Percentiles rank a stretch among this genome's conserved stretches.
These are phyloP conservation scores for Rutidosis leptorrhynchoides DNA, from an alignment of 129 eudicot genomes.

Conservation along the genomic window DNA sequence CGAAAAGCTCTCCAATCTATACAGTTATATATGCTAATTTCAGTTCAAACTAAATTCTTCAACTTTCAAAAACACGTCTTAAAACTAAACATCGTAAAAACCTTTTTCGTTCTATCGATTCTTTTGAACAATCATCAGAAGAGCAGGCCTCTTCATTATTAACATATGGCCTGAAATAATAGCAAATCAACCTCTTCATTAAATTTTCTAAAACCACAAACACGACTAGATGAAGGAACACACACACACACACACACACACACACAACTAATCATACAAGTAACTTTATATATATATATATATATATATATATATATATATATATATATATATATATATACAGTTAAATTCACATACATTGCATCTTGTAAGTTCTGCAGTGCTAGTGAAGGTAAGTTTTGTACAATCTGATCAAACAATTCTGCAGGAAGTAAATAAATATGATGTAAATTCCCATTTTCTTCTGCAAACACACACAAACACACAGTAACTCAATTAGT, in stretches of 20 bases:
- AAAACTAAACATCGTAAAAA: constrained; percentile 14
- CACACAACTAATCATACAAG: no score
- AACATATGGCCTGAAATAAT: constrained; percentile 36
- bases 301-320: no score
- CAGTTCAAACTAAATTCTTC: constrained; percentile 13
- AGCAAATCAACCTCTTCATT: not conserved
- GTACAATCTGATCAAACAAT: constrained; percentile 50
- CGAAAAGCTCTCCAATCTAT: constrained; percentile 56
- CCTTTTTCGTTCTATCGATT: constrained; percentile 54
- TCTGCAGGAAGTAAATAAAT: constrained; percentile 54
- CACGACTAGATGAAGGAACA: no score
- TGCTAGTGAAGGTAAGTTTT: constrained; percentile 55
- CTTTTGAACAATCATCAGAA: constrained; percentile 12
- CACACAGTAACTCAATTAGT: not conserved
- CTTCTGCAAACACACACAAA: constrained; percentile 31
- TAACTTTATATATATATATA: no score
- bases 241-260: no score
- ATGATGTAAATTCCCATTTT: constrained; percentile 33
- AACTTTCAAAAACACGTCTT: not conserved
- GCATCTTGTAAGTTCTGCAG: constrained; percentile 62
- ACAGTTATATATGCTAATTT: constrained; percentile 8
- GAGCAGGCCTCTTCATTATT: constrained; percentile 15
- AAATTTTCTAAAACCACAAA: no score
- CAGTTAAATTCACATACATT: no score
- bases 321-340: no score